Conservation (phyloP, 106 monocot species). For the Dioscorea zingiberensis region DNA sequence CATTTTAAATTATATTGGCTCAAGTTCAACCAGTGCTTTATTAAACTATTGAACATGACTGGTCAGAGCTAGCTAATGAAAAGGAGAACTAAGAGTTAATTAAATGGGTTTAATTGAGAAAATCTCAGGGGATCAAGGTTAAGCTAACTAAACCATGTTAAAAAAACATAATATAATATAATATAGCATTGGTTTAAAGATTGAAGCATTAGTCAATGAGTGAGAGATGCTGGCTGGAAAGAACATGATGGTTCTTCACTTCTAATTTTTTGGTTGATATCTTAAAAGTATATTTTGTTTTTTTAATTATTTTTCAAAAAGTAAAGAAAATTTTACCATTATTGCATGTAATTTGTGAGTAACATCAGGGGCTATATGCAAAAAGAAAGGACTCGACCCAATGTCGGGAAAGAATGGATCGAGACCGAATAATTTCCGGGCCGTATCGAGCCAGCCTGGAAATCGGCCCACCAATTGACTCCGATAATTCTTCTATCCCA, state of each 20-base stretch:
- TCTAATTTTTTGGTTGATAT: too few species aligned
- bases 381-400: too few species aligned
- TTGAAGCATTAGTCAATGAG: conserved; percentile 16
- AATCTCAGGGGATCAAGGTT: neutral
- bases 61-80: conserved; percentile 2
- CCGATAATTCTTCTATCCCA: neutral
- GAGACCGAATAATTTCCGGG: too few species aligned
- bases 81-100: neutral
- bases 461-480: neutral
- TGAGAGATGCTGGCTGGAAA: conserved; percentile 10
- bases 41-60: neutral
- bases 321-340: too few species aligned
- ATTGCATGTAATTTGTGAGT: neutral
- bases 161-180: neutral
- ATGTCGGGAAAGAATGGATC: too few species aligned
- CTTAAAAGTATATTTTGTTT: too few species aligned
- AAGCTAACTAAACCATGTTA: conserved; percentile 1
- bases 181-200: too few species aligned
- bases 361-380: too few species aligned
- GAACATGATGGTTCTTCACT: conserved; percentile 19
- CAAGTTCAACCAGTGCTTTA: conserved; percentile 1
- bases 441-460: too few species aligned
- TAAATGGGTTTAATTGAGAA: neutral
- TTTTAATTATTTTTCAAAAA: too few species aligned
- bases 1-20: neutral